Conservation (phyloP, 2,329 filamentous ascomycete genomes). For the Fusarium virguliforme region DNA sequence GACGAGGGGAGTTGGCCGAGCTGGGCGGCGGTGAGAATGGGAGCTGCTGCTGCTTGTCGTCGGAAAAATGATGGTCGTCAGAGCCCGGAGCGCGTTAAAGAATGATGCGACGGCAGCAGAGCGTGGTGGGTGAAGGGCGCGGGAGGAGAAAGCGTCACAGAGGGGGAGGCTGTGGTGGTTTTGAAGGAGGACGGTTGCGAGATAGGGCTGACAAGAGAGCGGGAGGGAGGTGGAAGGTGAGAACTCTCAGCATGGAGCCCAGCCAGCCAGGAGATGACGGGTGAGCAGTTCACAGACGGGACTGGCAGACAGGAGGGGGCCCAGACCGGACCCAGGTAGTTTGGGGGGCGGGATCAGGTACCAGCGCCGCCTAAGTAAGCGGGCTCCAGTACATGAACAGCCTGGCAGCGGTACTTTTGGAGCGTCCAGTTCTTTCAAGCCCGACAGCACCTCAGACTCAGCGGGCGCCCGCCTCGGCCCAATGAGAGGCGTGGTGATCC, state of each 20-base stretch:
- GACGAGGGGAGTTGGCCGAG: conserved; percentile 37
- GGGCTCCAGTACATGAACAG: conserved; percentile 29
- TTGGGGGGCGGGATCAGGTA: conserved; percentile 38
- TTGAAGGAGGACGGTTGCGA: conserved; percentile 46
- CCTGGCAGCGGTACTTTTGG: conserved; percentile 31
- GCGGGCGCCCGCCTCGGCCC: conserved; percentile 26
- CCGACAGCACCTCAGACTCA: conserved; percentile 33
- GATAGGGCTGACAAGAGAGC: conserved; percentile 51
- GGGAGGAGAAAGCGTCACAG: conserved; percentile 14
- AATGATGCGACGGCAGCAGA: conserved; percentile 34
- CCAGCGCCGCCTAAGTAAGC: conserved; percentile 2
- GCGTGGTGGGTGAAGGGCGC: conserved; percentile 23
- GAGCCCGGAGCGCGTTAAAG: conserved; percentile 23
- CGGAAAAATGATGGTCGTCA: conserved; percentile 27
- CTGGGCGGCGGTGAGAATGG: conserved; percentile 49
- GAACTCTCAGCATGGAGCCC: conserved; percentile 33
- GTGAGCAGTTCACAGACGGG: conserved; percentile 27
- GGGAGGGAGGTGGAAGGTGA: conserved; percentile 27
- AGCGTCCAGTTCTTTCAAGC: conserved; percentile 22
- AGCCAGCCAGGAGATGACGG: conserved; percentile 35
- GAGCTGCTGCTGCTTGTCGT: conserved; percentile 39
- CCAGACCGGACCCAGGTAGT: conserved; percentile 27
- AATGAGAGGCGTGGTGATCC: conserved; percentile 32
- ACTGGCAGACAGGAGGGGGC: conserved; percentile 1
- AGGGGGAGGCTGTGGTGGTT: conserved; percentile 30